phyloP scores from a whole-genome alignment of 345 rosid species.

The Citrus medica region DNA sequence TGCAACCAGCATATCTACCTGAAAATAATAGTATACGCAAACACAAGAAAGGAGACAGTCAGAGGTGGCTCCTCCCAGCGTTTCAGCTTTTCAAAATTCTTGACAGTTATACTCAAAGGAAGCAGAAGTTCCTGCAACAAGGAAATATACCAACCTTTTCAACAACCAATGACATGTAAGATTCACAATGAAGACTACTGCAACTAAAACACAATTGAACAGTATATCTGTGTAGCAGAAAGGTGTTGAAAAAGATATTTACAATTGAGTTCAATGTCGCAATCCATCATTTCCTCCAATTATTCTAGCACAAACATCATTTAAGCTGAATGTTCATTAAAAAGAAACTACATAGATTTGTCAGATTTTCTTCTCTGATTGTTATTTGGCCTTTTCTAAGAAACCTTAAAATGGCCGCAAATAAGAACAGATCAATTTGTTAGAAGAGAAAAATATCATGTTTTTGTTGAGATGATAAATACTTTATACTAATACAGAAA shows the following conservation, averaged over 20 bases:
- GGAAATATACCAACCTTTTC: background rate
- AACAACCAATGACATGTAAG: background rate
- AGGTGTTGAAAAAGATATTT: background rate
- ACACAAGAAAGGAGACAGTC: conserved; percentile 74
- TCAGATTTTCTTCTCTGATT: background rate
- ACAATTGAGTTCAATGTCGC: background rate
- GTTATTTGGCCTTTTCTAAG: background rate
- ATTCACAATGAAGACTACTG: background rate
- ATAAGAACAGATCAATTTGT: background rate
- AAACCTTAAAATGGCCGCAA: background rate
- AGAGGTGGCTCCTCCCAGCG: conserved; percentile 89
- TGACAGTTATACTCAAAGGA: conserved; percentile 58
- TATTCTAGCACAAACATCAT: background rate
- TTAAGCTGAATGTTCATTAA: background rate
- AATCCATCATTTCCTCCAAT: background rate
- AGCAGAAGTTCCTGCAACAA: conserved; percentile 75
- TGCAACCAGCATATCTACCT: conserved; percentile 48
- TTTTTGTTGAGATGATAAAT: background rate
- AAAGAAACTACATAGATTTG: background rate
- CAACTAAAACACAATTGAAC: background rate
- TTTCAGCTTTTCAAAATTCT: conserved; percentile 66
- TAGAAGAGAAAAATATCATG: background rate
- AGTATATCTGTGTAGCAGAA: background rate
- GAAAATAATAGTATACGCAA: conserved; percentile 63
- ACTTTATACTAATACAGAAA: background rate